Conservation (phyloP, 1,139 yeast species). For the Geotrichum phurueaensis region DNA sequence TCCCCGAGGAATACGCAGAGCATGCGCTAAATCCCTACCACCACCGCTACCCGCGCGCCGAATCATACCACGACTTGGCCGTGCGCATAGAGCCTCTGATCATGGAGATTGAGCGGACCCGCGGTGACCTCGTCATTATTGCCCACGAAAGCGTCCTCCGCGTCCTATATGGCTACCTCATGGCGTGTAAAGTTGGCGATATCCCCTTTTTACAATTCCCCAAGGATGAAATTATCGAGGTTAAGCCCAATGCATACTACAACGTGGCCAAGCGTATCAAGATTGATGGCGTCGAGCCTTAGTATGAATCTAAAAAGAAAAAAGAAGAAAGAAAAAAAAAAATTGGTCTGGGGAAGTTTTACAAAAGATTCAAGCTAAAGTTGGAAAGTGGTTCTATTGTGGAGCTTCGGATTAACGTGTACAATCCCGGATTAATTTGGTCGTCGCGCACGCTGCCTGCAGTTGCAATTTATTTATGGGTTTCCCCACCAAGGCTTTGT, state of each 20-base stretch:
- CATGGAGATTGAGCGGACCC: slow-evolving; percentile 86
- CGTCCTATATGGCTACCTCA: slow-evolving; percentile 86
- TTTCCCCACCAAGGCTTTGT: too few relatives aligned
- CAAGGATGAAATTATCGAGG: slow-evolving; percentile 76
- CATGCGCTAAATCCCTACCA: slow-evolving; percentile 80
- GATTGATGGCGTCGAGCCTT: slow-evolving; percentile 32
- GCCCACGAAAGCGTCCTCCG: slow-evolving; percentile 90
- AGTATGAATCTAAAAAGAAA: not conserved
- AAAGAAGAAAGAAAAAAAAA: not conserved
- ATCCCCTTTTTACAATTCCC: slow-evolving; percentile 76
- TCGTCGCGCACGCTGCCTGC: too few relatives aligned
- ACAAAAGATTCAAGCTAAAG: too few relatives aligned
- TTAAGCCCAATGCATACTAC: slow-evolving; percentile 81
- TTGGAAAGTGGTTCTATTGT: too few relatives aligned
- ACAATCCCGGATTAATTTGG: too few relatives aligned
- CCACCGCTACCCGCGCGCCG: slow-evolving; percentile 86
- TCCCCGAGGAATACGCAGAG: slow-evolving; percentile 64
- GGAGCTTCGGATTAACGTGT: too few relatives aligned
- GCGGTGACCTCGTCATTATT: slow-evolving; percentile 79
- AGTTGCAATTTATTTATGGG: too few relatives aligned
- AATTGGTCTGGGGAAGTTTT: too few relatives aligned
- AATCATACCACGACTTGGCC: slow-evolving; percentile 92
- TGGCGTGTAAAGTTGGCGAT: slow-evolving; percentile 85
- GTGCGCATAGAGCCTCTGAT: slow-evolving; percentile 89
- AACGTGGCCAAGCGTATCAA: slow-evolving; percentile 59